A percentile compares a stretch with the other conserved stretches of the same genome.
Evolutionary conservation across 768 basidiomycete genomes (phyloP).

Genomic region (Obba rivulosa): DNA sequence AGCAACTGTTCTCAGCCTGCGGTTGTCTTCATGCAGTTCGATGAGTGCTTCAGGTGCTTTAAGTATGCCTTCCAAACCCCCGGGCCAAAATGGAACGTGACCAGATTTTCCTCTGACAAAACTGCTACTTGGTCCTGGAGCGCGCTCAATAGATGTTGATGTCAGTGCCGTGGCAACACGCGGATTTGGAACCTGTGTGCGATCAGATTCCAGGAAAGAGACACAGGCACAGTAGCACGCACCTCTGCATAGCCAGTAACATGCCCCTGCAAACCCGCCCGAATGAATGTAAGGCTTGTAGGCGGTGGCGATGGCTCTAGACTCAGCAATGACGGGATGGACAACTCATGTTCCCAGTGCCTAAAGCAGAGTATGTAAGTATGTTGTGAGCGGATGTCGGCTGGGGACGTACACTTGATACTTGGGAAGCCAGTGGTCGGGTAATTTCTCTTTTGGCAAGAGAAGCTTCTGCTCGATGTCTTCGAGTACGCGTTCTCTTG

Average conservation of each 20-base stretch:
- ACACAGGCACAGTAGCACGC: constrained; percentile 4
- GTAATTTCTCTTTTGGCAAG: constrained; percentile 60
- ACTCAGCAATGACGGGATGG: constrained; percentile 58
- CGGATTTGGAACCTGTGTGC: constrained; percentile 45
- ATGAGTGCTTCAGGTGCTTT: constrained; percentile 22
- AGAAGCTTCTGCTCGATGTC: constrained; percentile 76
- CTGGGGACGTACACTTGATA: constrained; percentile 72
- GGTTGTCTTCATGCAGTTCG: constrained; percentile 33
- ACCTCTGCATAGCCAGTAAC: constrained; percentile 83
- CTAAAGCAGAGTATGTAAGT: constrained; percentile 31
- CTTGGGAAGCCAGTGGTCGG: constrained; percentile 65
- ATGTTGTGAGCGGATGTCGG: constrained; percentile 6
- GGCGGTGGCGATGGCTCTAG: constrained; percentile 69
- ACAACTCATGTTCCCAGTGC: constrained; percentile 64
- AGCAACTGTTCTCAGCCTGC: constrained; percentile 58
- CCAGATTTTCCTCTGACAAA: constrained; percentile 95
- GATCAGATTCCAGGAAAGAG: background rate
- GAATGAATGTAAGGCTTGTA: constrained; percentile 66
- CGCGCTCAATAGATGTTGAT: constrained; percentile 81
- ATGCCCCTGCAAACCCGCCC: constrained; percentile 73
- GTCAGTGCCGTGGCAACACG: constrained; percentile 65
- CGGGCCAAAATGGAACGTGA: constrained; percentile 91
- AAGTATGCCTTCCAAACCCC: constrained; percentile 72
- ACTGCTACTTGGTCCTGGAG: constrained; percentile 69
- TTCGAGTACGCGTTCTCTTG: constrained; percentile 51